Evolutionary conservation across 2,329 filamentous ascomycete species (phyloP), one percentile per base, ranked within the genome.

Genomic region (Cladosporium austrohemisphaericum): DNA sequence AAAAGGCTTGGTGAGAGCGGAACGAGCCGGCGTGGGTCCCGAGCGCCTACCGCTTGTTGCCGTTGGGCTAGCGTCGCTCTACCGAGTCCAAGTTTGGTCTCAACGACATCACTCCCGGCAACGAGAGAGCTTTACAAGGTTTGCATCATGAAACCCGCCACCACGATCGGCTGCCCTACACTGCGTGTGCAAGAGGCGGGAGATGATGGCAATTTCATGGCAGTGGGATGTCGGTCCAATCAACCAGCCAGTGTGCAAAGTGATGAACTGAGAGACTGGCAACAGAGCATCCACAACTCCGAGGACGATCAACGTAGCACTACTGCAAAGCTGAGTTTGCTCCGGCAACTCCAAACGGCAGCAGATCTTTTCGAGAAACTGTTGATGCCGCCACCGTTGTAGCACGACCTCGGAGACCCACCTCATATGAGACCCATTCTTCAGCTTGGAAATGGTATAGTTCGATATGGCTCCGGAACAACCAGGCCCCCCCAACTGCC

Each of bases 391-490:
- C 43, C 43, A 37, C 32, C 31, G 41, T 46, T 36, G 14, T 19
- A 28, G 35, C 35, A 20, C 35, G 35, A 16, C 31, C 20, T 37
- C 23, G 22, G 31, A 14, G 43, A 26, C 32, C 43, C 43, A 46
- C 43, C 28, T 18, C 10, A n/a, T 2, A 13, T 5, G 14, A 46
- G 43, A 46, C 43, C 43, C 43, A 46, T 36, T 46, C 43, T 46
- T 46, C 43, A 46, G 31, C 16, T n/a, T 37, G 14, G 16, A 37
- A 46, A 37, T 29, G 20, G 43, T 33, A 46, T 36, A 29, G 43
- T 32, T 20, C 32, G 23, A 46, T 46, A 46, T 46, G 43, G 32
- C 43, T 28, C 28, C 43, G 32, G 43, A 33, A 36, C 43, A 23
- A 46, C 43, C 22, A 46, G 43, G 41, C 26, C n/a, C 13, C 18